phyloP scores from a whole-genome alignment of 345 rosid genomes.

The Linum trigynum region DNA sequence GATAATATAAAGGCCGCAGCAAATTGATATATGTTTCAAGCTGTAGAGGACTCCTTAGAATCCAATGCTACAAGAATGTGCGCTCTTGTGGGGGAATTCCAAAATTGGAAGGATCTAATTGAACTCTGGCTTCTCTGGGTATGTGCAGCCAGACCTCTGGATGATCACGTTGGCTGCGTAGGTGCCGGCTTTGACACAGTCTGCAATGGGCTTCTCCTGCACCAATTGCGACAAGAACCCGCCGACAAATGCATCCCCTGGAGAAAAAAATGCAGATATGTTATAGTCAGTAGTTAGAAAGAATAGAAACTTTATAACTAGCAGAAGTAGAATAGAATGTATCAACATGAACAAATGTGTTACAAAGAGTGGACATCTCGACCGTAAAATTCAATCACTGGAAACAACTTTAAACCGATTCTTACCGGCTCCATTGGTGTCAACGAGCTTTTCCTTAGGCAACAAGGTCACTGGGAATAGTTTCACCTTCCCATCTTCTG shows the following conservation, averaged over 20 bases:
- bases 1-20: no score
- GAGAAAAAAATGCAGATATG: background rate
- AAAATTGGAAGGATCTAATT: slow-evolving; percentile 9
- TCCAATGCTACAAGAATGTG: no score
- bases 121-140: slow-evolving; percentile 53
- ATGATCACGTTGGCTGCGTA: slow-evolving; percentile 77
- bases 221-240: slow-evolving; percentile 82
- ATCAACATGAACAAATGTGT: no score
- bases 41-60: no score
- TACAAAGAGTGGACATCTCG: no score
- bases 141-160: slow-evolving; percentile 95
- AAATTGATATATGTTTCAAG: no score
- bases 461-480: slow-evolving; percentile 59
- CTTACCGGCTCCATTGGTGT: slow-evolving; percentile 92
- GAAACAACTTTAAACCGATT: no score
- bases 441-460: slow-evolving; percentile 85
- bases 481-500: slow-evolving; percentile 89
- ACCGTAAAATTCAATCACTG: no score
- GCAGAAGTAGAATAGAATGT: no score
- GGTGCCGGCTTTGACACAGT: slow-evolving; percentile 75
- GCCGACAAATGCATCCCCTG: slow-evolving; percentile 91
- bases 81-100: no score
- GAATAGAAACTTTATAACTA: no score
- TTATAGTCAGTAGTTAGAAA: background rate
- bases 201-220: slow-evolving; percentile 61